phyloP scores from a whole-genome alignment of 148 eudicot genomes.

The Drosera capensis region DNA sequence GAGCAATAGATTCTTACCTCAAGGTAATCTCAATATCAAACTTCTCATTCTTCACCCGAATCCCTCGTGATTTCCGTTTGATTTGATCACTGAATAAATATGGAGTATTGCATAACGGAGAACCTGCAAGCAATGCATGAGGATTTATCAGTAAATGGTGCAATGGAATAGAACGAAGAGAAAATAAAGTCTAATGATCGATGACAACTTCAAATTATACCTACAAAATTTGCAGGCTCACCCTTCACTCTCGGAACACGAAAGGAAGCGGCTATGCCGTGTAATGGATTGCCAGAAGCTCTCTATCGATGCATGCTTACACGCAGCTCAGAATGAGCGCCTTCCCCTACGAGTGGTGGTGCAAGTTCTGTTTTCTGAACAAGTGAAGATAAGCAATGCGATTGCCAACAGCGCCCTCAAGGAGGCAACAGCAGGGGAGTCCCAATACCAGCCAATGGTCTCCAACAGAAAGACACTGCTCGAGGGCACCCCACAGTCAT shows the following conservation, averaged over 20 bases:
- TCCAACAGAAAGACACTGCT: slow-evolving; percentile 61
- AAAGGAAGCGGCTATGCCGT: slow-evolving; percentile 50
- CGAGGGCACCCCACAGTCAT: slow-evolving; percentile 87
- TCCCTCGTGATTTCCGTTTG: background rate
- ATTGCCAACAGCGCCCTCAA: slow-evolving; percentile 55
- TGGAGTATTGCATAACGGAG: background rate
- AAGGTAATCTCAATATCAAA: slow-evolving; percentile 23
- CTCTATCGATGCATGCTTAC: slow-evolving; percentile 62
- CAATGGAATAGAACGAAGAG: background rate
- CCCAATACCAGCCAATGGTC: slow-evolving; percentile 45
- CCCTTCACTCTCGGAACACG: slow-evolving; percentile 58
- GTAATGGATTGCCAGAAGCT: slow-evolving; percentile 50
- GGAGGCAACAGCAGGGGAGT: slow-evolving; percentile 23
- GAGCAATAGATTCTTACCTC: slow-evolving; percentile 61
- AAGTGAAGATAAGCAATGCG: slow-evolving; percentile 77
- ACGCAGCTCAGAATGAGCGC: slow-evolving; percentile 73
- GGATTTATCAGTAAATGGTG: background rate
- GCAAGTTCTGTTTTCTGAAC: slow-evolving; percentile 87
- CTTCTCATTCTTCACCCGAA: background rate
- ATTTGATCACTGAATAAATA: background rate
- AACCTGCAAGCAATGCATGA: background rate
- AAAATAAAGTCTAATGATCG: background rate
- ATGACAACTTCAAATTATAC: background rate
- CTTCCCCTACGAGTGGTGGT: slow-evolving; percentile 48
- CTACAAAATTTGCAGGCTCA: slow-evolving; percentile 33